Evolutionary conservation across 371 early-diverging fungal genomes (phyloP), one percentile per base, ranked within the genome.

Genomic region (Phascolomyces articulosus): DNA sequence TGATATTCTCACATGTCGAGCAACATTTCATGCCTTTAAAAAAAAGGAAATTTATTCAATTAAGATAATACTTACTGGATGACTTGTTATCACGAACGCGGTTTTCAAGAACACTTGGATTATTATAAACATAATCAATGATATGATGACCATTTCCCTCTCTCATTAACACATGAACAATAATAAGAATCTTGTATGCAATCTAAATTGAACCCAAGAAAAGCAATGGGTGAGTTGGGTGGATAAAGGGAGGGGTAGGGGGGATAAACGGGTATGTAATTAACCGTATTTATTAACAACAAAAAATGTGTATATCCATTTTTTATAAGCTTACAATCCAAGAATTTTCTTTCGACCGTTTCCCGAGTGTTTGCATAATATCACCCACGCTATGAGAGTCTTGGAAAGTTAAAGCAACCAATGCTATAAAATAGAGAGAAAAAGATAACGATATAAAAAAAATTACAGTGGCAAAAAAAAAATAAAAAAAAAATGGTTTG

Each of bases 121-220:
- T 81, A 67, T 40, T 31, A 16, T 55, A 49, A 23, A 93, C 74
- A 54, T 88, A 94, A 24, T 84, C 87, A 63, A 92, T 78, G 4
- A 91, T 84, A 13, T 85, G 79, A 31, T 91, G 88, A 7, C 90
- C 89, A 40, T 88, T 86, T 26, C 94, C 94, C 64, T 94, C 89
- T 27, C 92, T 83, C 76, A 95, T 87, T 68, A 97, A 75, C 27
- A 93, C 87, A 69, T 97, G 97, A 21, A 94, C 79, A 31, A 94
- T 82, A 58, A 95, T 88, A 48, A 97, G 82, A 0, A 93, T 85
- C 72, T 97, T 97, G 83, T 95, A 93, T 4, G 90, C 91, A n/a
- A 93, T 88, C 95, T 95, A 79, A n/a, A n/a, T n/a, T n/a, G n/a
- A n/a, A n/a, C n/a, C n/a, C 38, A 40, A 47, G 11, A 47, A 6